Base-by-base conservation (phyloP, 2,329 filamentous ascomycete genomes). In the Thelonectria rubi region DNA sequence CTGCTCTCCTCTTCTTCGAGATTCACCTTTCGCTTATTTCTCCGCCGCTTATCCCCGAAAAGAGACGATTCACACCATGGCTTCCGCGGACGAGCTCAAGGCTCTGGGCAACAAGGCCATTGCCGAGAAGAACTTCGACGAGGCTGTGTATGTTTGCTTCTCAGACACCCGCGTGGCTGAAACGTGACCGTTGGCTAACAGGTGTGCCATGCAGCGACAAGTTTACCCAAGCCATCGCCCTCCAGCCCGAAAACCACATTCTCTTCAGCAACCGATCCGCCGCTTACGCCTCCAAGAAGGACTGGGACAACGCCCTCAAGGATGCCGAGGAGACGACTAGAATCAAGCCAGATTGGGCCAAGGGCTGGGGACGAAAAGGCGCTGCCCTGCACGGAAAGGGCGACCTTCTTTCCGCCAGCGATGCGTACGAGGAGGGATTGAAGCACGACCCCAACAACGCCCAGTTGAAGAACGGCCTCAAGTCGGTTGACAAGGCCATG, bases 51-150 rank as follows among this genome's bases (percentile, higher is more conserved):
- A 34, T 64, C 42, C 14, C 10, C 32, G 42, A 39, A 43, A 50
- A 49, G 40, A 48, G 60, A 53, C 43, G 48, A 47, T 20, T 18
- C n/a, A 52, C 59, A 66, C 40, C 55, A 88, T 88, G 86, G 79
- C 85, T 72, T 85, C 84, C 64, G 87, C 86, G 71, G 88, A 90
- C 78, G 86, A 94, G 87, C 88, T 99, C 74, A 99, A 99, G 85
- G 93, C 94, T 74, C 91, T 95, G 77, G 95, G 94, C 84, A 99
- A 99, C 86, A 97, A 97, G 85, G 94, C 96, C 80, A 99, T 99
- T 80, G 91, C 93, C 69, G 93, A 92, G 65, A 98, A 98, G 86
- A 93, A 98, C 80, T 99, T 97, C 78, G 86, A 93, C 74, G 93
- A 94, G 78, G 95, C 95, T 75, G 88, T 97, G 94, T 98, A 86